Percentiles rank a stretch among this genome's conserved stretches.
These are phyloP conservation scores for Microbotryum violaceum DNA, from an alignment of 1,284 basidiomycete species.

Conservation along the genomic window DNA sequence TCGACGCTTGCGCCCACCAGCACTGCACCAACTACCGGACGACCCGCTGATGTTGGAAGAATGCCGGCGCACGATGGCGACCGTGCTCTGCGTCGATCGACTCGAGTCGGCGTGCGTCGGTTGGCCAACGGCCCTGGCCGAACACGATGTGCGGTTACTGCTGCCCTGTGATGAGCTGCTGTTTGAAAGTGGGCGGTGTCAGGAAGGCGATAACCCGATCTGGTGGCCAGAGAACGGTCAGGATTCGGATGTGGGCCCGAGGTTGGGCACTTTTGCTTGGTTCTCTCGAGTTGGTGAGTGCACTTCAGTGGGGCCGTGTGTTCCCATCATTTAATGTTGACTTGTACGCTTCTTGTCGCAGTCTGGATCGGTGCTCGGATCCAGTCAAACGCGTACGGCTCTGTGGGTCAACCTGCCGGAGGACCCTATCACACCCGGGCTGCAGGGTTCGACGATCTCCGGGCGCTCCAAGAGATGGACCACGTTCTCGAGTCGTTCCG, in stretches of 20 bases:
- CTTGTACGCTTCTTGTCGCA: background rate
- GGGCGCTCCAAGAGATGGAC: slow-evolving; percentile 25
- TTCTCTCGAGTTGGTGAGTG: slow-evolving; percentile 13
- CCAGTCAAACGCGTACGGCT: background rate
- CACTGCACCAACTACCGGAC: slow-evolving; percentile 24
- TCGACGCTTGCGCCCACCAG: slow-evolving; percentile 24
- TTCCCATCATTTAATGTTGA: too few relatives aligned
- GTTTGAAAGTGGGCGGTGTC: slow-evolving; percentile 16
- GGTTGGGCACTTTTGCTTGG: slow-evolving; percentile 25
- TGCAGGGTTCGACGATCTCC: slow-evolving; percentile 2
- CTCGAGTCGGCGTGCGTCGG: slow-evolving; percentile 26
- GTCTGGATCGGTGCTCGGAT: background rate
- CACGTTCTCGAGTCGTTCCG: slow-evolving; percentile 16
- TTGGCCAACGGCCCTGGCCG: slow-evolving; percentile 26
- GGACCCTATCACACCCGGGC: slow-evolving; percentile 12
- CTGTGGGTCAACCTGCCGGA: slow-evolving; percentile 16
- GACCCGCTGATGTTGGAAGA: slow-evolving; percentile 30
- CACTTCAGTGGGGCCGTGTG: background rate
- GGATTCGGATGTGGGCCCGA: background rate
- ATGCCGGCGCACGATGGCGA: slow-evolving; percentile 29
- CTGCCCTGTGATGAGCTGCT: slow-evolving; percentile 24
- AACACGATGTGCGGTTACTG: slow-evolving; percentile 25
- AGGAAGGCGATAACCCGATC: slow-evolving; percentile 21
- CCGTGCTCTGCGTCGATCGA: slow-evolving; percentile 28
- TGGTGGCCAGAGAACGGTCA: slow-evolving; percentile 22